phyloP scores from a whole-genome alignment of 441 rosid genomes.

The Brassica hybrid region DNA sequence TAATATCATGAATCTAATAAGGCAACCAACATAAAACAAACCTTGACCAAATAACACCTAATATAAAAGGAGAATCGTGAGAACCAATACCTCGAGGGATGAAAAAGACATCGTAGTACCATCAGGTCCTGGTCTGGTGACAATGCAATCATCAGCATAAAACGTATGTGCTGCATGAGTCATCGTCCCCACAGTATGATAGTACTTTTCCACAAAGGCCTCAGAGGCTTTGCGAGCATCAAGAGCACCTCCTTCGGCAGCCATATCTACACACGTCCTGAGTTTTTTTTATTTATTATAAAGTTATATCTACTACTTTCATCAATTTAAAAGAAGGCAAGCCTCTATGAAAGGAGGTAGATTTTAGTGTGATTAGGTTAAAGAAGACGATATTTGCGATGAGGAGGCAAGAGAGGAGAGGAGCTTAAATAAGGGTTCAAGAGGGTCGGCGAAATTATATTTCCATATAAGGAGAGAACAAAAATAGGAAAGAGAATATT shows the following conservation, averaged over 20 bases:
- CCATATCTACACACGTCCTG: neutral
- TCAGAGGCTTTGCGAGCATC: constrained; percentile 35
- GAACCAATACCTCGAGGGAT: too few relatives aligned
- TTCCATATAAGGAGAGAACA: neutral
- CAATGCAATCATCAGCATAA: too few relatives aligned
- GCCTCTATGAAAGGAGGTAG: neutral
- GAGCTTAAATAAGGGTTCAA: neutral
- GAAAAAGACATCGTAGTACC: too few relatives aligned
- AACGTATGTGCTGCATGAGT: too few relatives aligned
- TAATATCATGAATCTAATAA: neutral
- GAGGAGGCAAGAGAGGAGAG: neutral
- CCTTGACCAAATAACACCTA: neutral
- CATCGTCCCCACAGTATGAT: too few relatives aligned
- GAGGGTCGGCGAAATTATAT: neutral
- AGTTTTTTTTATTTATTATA: too few relatives aligned
- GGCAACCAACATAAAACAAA: too few relatives aligned
- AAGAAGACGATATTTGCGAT: neutral
- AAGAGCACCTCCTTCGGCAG: too few relatives aligned
- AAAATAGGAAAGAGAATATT: neutral
- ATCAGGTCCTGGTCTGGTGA: too few relatives aligned
- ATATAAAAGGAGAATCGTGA: too few relatives aligned
- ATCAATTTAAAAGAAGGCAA: neutral
- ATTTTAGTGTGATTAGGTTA: neutral
- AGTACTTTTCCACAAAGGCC: too few relatives aligned
- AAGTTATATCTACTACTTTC: neutral